Evolutionary conservation across 2,329 filamentous ascomycete genomes (phyloP).

Genomic region (Cercospora sp.): DNA sequence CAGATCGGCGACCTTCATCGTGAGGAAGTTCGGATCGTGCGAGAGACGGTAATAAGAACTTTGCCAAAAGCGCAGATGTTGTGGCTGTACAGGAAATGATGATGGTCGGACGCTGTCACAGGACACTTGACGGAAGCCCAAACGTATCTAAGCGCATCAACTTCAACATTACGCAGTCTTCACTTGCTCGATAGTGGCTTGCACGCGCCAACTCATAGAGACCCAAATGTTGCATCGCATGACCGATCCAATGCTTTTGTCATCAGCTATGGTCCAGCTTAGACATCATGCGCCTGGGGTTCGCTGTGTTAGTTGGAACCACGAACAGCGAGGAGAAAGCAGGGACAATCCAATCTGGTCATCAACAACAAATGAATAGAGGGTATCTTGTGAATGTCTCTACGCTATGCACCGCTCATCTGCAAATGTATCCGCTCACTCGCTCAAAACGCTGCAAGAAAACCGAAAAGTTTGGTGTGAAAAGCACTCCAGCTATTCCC

Average conservation of each 20-base stretch:
- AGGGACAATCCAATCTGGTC: neutral
- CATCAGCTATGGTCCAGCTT: neutral
- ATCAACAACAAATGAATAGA: conserved; percentile 9
- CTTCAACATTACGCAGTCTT: neutral
- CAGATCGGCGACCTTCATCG: conserved; percentile 27
- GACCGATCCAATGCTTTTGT: neutral
- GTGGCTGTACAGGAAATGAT: neutral
- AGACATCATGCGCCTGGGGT: neutral
- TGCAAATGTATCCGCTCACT: conserved; percentile 6
- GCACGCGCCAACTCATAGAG: neutral
- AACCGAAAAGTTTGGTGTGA: neutral
- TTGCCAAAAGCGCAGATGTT: neutral
- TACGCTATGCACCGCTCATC: conserved; percentile 14
- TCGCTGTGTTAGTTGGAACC: neutral
- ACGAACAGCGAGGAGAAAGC: neutral
- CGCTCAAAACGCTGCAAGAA: conserved; percentile 25
- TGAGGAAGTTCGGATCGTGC: neutral
- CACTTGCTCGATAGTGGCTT: neutral
- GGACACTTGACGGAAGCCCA: neutral
- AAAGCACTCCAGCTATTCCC: neutral
- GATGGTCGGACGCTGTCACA: neutral
- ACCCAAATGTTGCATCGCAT: neutral
- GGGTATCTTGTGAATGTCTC: conserved; percentile 1
- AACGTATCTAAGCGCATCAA: neutral
- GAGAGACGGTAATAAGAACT: neutral